phyloP scores from a whole-genome alignment of 345 rosid species.

The Heritiera littoralis region DNA sequence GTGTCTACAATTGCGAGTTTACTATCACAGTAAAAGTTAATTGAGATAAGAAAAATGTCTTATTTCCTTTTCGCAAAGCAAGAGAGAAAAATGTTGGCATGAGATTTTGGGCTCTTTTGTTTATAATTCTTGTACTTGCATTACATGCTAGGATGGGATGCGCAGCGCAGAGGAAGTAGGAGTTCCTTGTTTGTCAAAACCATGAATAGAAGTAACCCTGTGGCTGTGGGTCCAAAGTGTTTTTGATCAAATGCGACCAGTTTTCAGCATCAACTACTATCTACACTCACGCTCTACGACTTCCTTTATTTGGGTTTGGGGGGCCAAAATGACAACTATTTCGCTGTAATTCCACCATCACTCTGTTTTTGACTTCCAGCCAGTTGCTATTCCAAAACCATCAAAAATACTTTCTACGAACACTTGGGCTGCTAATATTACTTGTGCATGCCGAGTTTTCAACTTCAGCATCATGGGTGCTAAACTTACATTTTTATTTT shows the following conservation, averaged over 20 bases:
- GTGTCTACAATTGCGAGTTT: too few relatives aligned
- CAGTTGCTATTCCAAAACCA: neutral
- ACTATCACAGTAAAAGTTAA: conserved; percentile 11
- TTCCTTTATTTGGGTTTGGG: neutral
- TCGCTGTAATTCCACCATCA: neutral
- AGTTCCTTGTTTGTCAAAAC: neutral
- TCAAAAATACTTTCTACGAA: neutral
- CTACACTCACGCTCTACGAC: neutral
- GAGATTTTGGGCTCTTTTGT: neutral
- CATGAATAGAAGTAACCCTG: neutral
- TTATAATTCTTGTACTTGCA: neutral
- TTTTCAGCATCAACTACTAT: neutral
- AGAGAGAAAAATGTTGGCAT: conserved; percentile 7
- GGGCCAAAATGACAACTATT: neutral
- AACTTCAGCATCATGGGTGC: neutral
- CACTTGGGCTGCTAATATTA: neutral
- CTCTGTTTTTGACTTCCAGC: neutral
- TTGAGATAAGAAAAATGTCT: neutral
- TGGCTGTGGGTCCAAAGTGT: neutral
- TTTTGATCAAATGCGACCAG: neutral
- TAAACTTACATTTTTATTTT: neutral
- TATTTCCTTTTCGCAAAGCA: neutral
- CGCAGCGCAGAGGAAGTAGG: neutral
- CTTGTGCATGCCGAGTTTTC: too few relatives aligned
- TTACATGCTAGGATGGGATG: neutral